phyloP scores from a whole-genome alignment of 805 yeast species.

The Candida nitratophila region DNA sequence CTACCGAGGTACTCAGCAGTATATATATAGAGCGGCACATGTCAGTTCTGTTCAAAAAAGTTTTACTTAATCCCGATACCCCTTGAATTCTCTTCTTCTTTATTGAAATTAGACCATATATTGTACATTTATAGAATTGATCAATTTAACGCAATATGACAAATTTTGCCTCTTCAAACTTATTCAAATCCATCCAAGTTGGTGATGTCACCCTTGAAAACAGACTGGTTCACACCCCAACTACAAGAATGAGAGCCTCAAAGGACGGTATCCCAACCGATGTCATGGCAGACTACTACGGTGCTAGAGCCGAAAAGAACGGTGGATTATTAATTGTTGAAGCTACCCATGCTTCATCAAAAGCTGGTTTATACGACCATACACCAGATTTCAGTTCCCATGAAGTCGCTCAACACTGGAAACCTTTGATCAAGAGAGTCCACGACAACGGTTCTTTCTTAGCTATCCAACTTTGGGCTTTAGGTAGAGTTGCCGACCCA shows the following conservation, averaged over 20 bases:
- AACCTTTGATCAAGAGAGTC: slow-evolving; percentile 34
- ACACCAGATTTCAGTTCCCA: slow-evolving; percentile 47
- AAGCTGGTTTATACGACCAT: slow-evolving; percentile 20
- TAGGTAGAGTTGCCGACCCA: slow-evolving; percentile 29
- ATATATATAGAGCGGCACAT: no score
- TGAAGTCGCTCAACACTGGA: slow-evolving; percentile 43
- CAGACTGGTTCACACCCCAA: slow-evolving; percentile 8
- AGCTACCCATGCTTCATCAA: slow-evolving; percentile 34
- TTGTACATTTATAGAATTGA: no score
- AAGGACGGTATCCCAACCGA: slow-evolving; percentile 30
- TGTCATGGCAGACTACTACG: slow-evolving; percentile 37
- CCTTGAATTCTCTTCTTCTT: no score
- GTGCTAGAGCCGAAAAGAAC: slow-evolving; percentile 37
- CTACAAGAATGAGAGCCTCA: slow-evolving; percentile 11
- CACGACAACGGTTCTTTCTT: slow-evolving; percentile 37
- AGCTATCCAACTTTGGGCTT: slow-evolving; percentile 39
- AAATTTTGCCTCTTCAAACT: slow-evolving; percentile 13
- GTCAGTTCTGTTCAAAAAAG: no score
- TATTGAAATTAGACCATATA: no score
- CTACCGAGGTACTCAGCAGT: no score
- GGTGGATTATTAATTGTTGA: slow-evolving; percentile 37
- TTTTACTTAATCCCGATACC: no score
- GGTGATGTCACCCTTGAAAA: slow-evolving; percentile 24
- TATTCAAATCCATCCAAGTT: slow-evolving; percentile 30
- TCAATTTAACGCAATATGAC: background rate